These are phyloP conservation scores for Nemania abortiva DNA, from an alignment of 2,329 filamentous ascomycete genomes.

Conservation along the genomic window DNA sequence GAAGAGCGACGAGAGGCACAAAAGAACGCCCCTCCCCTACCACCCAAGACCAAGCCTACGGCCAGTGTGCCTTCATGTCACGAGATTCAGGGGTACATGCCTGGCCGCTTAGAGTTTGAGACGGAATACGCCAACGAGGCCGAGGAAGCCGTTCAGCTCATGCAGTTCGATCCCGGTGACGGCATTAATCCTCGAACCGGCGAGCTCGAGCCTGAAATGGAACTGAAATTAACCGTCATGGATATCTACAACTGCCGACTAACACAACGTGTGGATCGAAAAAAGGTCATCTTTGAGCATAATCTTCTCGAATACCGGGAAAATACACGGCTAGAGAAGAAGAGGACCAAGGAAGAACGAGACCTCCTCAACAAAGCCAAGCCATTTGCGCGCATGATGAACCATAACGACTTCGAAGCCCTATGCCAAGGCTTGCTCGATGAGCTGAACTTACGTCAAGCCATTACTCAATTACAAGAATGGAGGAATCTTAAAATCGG, in stretches of 20 bases:
- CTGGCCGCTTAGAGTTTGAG: slow-evolving; percentile 95
- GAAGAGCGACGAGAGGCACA: slow-evolving; percentile 90
- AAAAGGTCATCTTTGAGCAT: slow-evolving; percentile 97
- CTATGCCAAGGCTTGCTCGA: slow-evolving; percentile 88
- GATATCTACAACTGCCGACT: slow-evolving; percentile 96
- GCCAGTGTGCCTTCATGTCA: slow-evolving; percentile 96
- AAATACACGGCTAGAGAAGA: slow-evolving; percentile 91
- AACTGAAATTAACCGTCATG: slow-evolving; percentile 97
- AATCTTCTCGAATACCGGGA: slow-evolving; percentile 93
- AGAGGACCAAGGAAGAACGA: slow-evolving; percentile 92
- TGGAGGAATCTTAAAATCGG: slow-evolving; percentile 89
- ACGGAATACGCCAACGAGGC: slow-evolving; percentile 98
- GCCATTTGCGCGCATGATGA: slow-evolving; percentile 97
- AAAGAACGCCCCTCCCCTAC: slow-evolving; percentile 83
- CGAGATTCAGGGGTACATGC: slow-evolving; percentile 99
- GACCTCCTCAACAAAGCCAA: slow-evolving; percentile 94
- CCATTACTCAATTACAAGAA: slow-evolving; percentile 90
- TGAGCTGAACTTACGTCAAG: slow-evolving; percentile 90
- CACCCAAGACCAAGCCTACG: slow-evolving; percentile 94
- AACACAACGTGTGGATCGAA: slow-evolving; percentile 90
- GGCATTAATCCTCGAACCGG: slow-evolving; percentile 85
- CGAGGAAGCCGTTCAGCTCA: slow-evolving; percentile 96
- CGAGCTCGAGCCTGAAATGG: slow-evolving; percentile 93
- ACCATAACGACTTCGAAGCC: slow-evolving; percentile 86
- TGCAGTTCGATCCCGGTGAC: slow-evolving; percentile 97